Conservation (phyloP, 768 basidiomycete species). For the Terana coerulea region DNA sequence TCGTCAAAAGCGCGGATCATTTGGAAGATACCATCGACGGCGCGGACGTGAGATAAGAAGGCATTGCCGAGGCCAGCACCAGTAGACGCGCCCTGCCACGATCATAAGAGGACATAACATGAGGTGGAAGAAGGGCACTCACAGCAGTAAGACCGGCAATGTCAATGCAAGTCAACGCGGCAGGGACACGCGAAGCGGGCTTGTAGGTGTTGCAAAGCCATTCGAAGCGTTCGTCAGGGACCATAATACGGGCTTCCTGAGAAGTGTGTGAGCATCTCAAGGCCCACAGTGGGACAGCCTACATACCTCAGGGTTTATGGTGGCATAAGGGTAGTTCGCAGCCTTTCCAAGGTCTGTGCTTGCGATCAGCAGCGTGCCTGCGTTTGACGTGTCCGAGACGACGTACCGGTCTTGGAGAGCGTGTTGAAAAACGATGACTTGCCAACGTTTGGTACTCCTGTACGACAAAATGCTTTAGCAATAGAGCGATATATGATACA, state of each 20-base stretch:
- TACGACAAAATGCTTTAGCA: conserved; percentile 5
- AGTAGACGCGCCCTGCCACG: conserved; percentile 82
- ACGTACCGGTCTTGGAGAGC: conserved; percentile 80
- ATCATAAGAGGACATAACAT: conserved; percentile 8
- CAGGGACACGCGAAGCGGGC: conserved; percentile 82
- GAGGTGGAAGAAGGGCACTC: conserved; percentile 23
- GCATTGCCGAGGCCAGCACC: conserved; percentile 97
- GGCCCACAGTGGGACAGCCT: not conserved
- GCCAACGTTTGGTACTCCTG: conserved; percentile 94
- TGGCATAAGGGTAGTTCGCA: conserved; percentile 96
- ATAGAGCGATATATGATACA: conserved; percentile 6
- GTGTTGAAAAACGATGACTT: conserved; percentile 99
- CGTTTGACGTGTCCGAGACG: not conserved
- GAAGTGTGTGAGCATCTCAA: not conserved
- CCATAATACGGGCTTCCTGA: conserved; percentile 87
- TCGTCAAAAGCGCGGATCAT: conserved; percentile 98
- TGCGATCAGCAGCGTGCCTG: conserved; percentile 1
- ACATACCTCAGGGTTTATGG: conserved; percentile 78
- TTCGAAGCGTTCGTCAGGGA: conserved; percentile 91
- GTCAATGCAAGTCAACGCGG: conserved; percentile 96
- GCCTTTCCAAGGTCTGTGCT: conserved; percentile 80
- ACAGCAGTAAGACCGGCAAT: conserved; percentile 97
- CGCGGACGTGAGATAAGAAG: conserved; percentile 95
- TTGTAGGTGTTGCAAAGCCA: conserved; percentile 94
- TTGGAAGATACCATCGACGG: conserved; percentile 99